Evolutionary conservation across 2,329 filamentous ascomycete species (phyloP), one percentile per base, ranked within the genome.

Genomic region (Camptophora hylomeconis): DNA sequence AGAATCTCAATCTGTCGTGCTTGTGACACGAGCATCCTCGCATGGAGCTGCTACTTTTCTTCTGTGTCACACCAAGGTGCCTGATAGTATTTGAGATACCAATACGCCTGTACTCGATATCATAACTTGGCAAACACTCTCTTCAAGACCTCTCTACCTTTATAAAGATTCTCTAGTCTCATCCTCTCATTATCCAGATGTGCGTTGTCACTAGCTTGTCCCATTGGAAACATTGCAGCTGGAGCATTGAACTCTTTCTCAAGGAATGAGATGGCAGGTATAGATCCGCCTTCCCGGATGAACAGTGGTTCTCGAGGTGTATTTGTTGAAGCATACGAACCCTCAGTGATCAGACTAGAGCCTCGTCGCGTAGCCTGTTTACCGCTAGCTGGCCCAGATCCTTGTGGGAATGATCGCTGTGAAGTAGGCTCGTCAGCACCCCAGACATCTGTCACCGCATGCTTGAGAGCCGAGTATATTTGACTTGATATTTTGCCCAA

Each of bases 171-270:
- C 44, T 80, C 60, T 32, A 98, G 61, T 29, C 89, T 66, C 53
- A 98, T 61, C n/a, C 89, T 62, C 65, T 98, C 89, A 47, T 98
- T 95, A 48, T 92, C 82, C 54, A 98, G 57, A 67, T 98, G 89
- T 11, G 87, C 89, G 28, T 77, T 76, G 48, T 98, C 89, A 45
- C 82, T 94, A 8, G 87, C 84, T 55, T 94, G 86, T 0, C 92
- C 92, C 47, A 86, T 94, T 0, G 89, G 92, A 18, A 98, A 57
- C 44, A 46, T 46, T 11, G 45, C 35, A 7, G 36, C 38, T n/a
- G 36, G 32, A 7, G 40, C 39, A 12, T 36, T 25, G 22, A 41
- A 42, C 20, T 45, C 42, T 20, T 38, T 24, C 32, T 45, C 45
- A n/a, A 50, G 30, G 49, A 95, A 95, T 5, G 89, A 65, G 32